These are phyloP conservation scores for Hypoxylon subgilvum DNA, from an alignment of 495 filamentous ascomycete species.

Conservation along the genomic window DNA sequence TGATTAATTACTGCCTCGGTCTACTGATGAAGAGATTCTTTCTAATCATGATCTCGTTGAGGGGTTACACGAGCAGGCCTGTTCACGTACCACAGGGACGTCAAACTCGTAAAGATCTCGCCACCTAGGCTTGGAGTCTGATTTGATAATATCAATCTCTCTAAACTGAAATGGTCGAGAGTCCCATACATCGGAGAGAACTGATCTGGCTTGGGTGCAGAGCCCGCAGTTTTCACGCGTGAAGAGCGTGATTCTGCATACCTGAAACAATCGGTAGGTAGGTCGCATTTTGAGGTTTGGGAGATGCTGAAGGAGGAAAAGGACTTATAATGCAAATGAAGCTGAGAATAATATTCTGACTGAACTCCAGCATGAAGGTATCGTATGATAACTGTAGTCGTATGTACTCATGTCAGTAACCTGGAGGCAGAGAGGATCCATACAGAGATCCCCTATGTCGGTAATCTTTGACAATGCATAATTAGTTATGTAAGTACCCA, in stretches of 20 bases:
- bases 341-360: no score
- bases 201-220: constrained; percentile 75
- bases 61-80: neutral
- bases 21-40: neutral
- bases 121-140: constrained; percentile 66
- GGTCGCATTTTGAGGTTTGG: constrained; percentile 44
- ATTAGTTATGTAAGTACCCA: no score
- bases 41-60: neutral
- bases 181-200: constrained; percentile 73
- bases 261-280: constrained; percentile 56
- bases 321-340: neutral
- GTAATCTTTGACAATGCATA: no score
- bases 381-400: constrained; percentile 1
- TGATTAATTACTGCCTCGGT: neutral
- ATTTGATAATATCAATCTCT: constrained; percentile 80
- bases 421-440: no score
- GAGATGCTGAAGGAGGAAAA: neutral
- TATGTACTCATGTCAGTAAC: no score
- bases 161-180: constrained; percentile 72
- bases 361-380: no score
- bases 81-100: constrained; percentile 72
- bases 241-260: constrained; percentile 79
- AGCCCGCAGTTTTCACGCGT: constrained; percentile 79
- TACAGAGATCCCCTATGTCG: no score
- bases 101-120: constrained; percentile 87